These are phyloP conservation scores for Zygotorulaspora sp. DNA, from an alignment of 805 yeast species.

Conservation along the genomic window DNA sequence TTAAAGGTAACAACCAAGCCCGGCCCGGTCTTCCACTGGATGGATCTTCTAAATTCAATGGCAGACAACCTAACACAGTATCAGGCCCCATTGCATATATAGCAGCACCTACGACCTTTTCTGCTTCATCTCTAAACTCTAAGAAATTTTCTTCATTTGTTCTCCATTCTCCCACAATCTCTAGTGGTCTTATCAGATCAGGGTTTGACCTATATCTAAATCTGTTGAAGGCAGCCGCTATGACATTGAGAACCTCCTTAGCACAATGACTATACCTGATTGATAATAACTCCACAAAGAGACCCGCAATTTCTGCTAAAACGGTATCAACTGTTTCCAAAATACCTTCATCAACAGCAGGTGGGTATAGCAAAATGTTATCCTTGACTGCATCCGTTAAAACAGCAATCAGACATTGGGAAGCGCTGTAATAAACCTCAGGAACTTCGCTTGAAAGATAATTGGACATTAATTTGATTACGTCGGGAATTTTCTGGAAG, in stretches of 20 bases:
- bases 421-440: conserved; percentile 67
- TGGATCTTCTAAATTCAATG: conserved; percentile 68
- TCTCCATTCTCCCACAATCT: conserved; percentile 81
- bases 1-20: conserved; percentile 90
- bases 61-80: conserved; percentile 64
- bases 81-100: conserved; percentile 84
- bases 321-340: conserved; percentile 55
- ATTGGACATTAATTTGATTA: conserved; percentile 52
- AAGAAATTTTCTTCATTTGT: conserved; percentile 57
- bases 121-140: conserved; percentile 71
- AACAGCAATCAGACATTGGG: conserved; percentile 82
- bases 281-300: conserved; percentile 56
- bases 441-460: conserved; percentile 64
- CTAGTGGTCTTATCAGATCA: conserved; percentile 59
- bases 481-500: conserved; percentile 50
- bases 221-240: conserved; percentile 57
- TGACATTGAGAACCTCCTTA: conserved; percentile 63
- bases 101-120: conserved; percentile 73
- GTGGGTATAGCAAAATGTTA: conserved; percentile 53
- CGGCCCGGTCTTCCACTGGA: conserved; percentile 62
- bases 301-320: conserved; percentile 48
- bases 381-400: conserved; percentile 64
- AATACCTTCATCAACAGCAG: conserved; percentile 46
- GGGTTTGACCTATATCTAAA: conserved; percentile 67
- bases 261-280: conserved; percentile 75